phyloP scores from a whole-genome alignment of 306 rosid genomes.

The Sicyos baderoa region DNA sequence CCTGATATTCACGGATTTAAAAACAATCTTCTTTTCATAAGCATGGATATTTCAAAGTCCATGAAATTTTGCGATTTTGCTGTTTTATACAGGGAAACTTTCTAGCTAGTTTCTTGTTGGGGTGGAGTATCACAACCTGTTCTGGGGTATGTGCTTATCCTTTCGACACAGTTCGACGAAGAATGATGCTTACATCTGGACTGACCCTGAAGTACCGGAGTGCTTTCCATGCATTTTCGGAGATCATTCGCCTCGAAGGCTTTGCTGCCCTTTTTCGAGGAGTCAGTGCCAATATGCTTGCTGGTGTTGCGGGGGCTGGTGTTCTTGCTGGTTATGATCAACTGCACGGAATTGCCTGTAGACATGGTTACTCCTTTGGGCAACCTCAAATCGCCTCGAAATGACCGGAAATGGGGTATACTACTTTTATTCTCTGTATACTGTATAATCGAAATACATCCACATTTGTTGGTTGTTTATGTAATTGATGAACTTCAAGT shows the following conservation, averaged over 20 bases:
- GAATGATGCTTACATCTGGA: conserved; percentile 97
- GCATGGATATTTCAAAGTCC: background rate
- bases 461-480: conserved; percentile 7
- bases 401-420: conserved; percentile 22
- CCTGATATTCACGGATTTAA: too few species aligned
- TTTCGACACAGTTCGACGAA: conserved; percentile 75
- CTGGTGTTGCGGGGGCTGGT: conserved; percentile 93
- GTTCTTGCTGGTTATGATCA: conserved; percentile 88
- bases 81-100: conserved; percentile 60
- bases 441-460: conserved; percentile 13
- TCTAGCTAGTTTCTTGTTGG: conserved; percentile 82
- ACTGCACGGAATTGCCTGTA: conserved; percentile 51
- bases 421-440: background rate
- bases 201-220: conserved; percentile 55
- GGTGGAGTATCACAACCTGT: conserved; percentile 79
- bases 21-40: background rate
- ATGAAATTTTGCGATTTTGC: conserved; percentile 11
- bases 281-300: conserved; percentile 84
- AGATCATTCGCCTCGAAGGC: conserved; percentile 71
- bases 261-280: conserved; percentile 68
- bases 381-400: conserved; percentile 37
- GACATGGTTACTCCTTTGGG: conserved; percentile 29
- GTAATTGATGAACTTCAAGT: background rate
- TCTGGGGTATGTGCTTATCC: conserved; percentile 93
- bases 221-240: conserved; percentile 57